Base-by-base conservation (phyloP, 257 asterid genomes). In the Ballota nigra region DNA sequence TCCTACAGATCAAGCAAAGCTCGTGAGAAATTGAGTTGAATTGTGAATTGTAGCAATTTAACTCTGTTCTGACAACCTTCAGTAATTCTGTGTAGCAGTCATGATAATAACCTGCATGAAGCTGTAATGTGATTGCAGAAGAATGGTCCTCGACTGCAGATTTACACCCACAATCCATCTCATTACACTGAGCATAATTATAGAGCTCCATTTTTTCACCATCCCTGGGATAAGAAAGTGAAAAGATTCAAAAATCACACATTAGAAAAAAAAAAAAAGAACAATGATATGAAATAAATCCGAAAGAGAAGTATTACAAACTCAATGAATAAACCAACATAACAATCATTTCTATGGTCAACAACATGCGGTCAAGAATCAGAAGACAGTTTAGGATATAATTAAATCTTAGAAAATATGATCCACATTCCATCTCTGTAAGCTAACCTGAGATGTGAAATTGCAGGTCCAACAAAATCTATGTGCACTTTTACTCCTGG, bases 21-120 rank as follows among this genome's bases (percentile, higher is more conserved):
- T 41, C 31, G 31, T 71, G 56, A 73, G 74, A 41, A 73, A 8
- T 53, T 19, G 47, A 11, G 16, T 4, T 9, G 19, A 43, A 45
- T 38, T 18, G 41, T 38, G 43, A 59, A 52, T 31, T 9, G 3
- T 68, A 40, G 26, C 63, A 24, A 38, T 38, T 10, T 49, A 57
- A 16, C 38, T 40, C 34, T 6, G 23, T 15, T 63, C 63, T 77
- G 64, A 43, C 62, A 74, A 92, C 96, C 99, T 91, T 86, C 49
- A 68, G 61, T 59, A 92, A 66, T 71, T 84, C 83, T 77, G 63
- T 41, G 73, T 77, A 86, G 73, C 89, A 51, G 56, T 89, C 91
- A 16, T 95, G 99, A 78, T 92, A 95, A 79, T n/a, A 89, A 45
- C 97, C 97, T 8, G 90, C 77, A 74, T 81, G 95, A 65, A 95